These are phyloP conservation scores for Verticillium isaacii DNA, from an alignment of 2,329 filamentous ascomycete genomes.

Conservation along the genomic window DNA sequence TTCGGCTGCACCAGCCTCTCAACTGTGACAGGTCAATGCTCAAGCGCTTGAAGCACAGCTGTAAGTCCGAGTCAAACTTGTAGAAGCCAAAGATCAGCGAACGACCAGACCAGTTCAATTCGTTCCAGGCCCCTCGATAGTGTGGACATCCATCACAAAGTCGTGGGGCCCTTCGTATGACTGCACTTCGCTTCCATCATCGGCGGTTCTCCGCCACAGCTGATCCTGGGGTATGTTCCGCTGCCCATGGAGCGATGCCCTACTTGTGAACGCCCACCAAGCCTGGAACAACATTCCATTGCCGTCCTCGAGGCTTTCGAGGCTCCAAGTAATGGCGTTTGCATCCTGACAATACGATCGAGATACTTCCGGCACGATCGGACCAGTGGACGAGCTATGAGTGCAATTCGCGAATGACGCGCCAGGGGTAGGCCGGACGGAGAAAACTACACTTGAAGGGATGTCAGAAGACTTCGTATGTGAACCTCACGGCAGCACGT, in stretches of 20 bases:
- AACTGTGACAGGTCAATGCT: too few relatives aligned
- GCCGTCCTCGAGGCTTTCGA: slow-evolving; percentile 3
- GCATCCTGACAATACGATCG: slow-evolving; percentile 1
- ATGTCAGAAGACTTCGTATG: background rate
- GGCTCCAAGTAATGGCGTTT: slow-evolving; percentile 7
- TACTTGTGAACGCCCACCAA: slow-evolving; percentile 10
- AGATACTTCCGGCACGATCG: slow-evolving; percentile 5
- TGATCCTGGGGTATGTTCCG: background rate
- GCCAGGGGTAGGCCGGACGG: slow-evolving; percentile 3
- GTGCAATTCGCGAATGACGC: slow-evolving; percentile 9
- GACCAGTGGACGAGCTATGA: slow-evolving; percentile 3
- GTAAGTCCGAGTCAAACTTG: too few relatives aligned
- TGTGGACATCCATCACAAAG: background rate
- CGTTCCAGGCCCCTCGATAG: background rate
- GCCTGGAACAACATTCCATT: slow-evolving; percentile 7
- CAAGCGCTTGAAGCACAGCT: too few relatives aligned
- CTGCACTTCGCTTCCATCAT: background rate
- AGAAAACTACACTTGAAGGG: slow-evolving; percentile 1
- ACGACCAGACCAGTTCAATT: background rate
- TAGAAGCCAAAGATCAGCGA: too few relatives aligned
- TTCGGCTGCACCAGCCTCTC: too few relatives aligned
- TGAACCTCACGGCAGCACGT: background rate
- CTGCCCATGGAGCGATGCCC: slow-evolving; percentile 1
- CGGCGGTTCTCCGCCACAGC: background rate
- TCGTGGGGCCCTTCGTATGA: background rate